These are phyloP conservation scores for Coniochaeta pulveracea DNA, from an alignment of 2,329 filamentous ascomycete species.

Conservation along the genomic window DNA sequence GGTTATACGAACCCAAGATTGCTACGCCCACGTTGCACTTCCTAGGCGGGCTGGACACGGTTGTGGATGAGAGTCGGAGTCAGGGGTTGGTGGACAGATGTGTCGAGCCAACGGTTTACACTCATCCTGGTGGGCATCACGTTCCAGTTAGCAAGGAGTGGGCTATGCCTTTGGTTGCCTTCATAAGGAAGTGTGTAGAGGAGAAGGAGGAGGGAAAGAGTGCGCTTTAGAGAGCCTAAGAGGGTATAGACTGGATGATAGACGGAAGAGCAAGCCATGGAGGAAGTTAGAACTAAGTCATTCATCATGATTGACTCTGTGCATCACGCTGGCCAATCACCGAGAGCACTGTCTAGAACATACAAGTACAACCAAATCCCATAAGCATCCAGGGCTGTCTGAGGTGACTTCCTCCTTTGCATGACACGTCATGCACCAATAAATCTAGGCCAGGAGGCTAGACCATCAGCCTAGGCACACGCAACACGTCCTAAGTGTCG, in stretches of 20 bases:
- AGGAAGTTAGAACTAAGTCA: too few relatives aligned
- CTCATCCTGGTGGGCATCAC: slow-evolving; percentile 85
- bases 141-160: slow-evolving; percentile 76
- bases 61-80: slow-evolving; percentile 71
- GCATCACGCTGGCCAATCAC: too few relatives aligned
- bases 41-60: slow-evolving; percentile 72
- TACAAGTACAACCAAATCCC: slow-evolving; percentile 3
- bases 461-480: too few relatives aligned
- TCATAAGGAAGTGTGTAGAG: slow-evolving; percentile 16
- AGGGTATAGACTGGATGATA: too few relatives aligned
- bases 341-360: slow-evolving; percentile 3
- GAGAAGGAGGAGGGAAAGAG: slow-evolving; percentile 2
- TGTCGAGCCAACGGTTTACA: slow-evolving; percentile 38
- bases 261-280: too few relatives aligned
- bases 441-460: too few relatives aligned
- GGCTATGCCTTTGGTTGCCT: slow-evolving; percentile 53
- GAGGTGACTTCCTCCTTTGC: too few relatives aligned
- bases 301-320: too few relatives aligned
- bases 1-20: slow-evolving; percentile 66
- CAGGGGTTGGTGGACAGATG: slow-evolving; percentile 56
- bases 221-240: too few relatives aligned
- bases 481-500: too few relatives aligned
- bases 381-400: too few relatives aligned
- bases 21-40: slow-evolving; percentile 71
- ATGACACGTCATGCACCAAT: too few relatives aligned